A percentile compares a stretch with the other conserved stretches of the same genome.
phyloP scores from a whole-genome alignment of 2,329 filamentous ascomycete species.

The Claviceps arundinis region DNA sequence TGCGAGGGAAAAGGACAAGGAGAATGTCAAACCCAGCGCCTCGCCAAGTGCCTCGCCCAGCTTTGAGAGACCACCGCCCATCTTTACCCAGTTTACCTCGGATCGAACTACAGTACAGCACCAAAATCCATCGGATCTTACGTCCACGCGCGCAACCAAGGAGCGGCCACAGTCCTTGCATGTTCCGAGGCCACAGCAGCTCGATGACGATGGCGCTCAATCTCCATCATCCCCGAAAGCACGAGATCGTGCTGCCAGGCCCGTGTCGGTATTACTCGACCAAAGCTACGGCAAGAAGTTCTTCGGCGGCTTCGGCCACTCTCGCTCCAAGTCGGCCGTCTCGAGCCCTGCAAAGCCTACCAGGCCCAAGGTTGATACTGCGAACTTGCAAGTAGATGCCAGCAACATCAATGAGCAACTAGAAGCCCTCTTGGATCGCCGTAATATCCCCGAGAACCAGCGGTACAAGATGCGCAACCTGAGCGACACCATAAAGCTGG shows the following conservation, averaged over 20 bases:
- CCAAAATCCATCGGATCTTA: background rate
- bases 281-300: conserved; percentile 22
- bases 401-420: conserved; percentile 43
- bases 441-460: conserved; percentile 90
- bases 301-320: conserved; percentile 25
- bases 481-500: conserved; percentile 81
- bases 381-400: conserved; percentile 40
- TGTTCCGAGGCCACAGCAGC: conserved; percentile 12
- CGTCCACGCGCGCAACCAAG: conserved; percentile 16
- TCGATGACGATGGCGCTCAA: conserved; percentile 11
- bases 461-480: conserved; percentile 88
- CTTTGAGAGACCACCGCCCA: conserved; percentile 44
- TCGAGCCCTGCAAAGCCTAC: conserved; percentile 19
- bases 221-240: conserved; percentile 13
- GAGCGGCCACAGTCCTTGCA: conserved; percentile 40
- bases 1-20: conserved; percentile 63
- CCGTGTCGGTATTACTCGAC: conserved; percentile 22
- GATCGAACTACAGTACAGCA: conserved; percentile 9
- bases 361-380: conserved; percentile 16
- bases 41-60: conserved; percentile 20
- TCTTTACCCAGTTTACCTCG: conserved; percentile 60
- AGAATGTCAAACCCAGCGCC: conserved; percentile 55
- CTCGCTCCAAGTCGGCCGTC: conserved; percentile 23
- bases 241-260: conserved; percentile 17
- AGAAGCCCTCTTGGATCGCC: conserved; percentile 59